Evolutionary conservation across 805 yeast species (phyloP).

Genomic region (Middelhovenomyces tepae): DNA sequence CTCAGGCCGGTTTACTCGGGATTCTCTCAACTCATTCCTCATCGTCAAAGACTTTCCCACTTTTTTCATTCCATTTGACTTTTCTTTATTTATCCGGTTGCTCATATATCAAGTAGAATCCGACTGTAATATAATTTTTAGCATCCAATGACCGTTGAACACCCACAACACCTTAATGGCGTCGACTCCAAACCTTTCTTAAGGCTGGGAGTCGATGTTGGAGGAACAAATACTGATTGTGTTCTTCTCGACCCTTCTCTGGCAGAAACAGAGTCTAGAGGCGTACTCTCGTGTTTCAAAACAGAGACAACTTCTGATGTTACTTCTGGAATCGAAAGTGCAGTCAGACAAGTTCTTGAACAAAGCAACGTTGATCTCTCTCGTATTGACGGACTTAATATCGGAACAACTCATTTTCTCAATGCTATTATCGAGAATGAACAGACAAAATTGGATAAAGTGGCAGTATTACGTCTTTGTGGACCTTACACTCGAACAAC

Average conservation of each 20-base stretch:
- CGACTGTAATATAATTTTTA: too few species aligned
- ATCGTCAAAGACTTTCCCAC: too few species aligned
- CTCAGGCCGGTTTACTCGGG: too few species aligned
- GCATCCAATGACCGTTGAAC: too few species aligned
- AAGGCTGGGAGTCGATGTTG: slow-evolving; percentile 48
- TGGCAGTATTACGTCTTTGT: slow-evolving; percentile 40
- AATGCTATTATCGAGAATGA: slow-evolving; percentile 43
- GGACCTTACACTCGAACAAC: slow-evolving; percentile 34
- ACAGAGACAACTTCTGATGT: slow-evolving; percentile 38
- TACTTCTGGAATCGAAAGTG: slow-evolving; percentile 34
- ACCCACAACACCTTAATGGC: too few species aligned
- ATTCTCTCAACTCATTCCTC: too few species aligned
- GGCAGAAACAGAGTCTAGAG: slow-evolving; percentile 19
- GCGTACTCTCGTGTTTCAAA: slow-evolving; percentile 36
- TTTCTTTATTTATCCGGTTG: too few species aligned
- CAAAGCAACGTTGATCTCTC: slow-evolving; percentile 29
- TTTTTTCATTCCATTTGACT: too few species aligned
- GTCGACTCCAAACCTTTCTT: too few species aligned
- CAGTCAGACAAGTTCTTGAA: slow-evolving; percentile 29
- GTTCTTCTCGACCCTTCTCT: slow-evolving; percentile 35
- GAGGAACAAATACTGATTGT: slow-evolving; percentile 44
- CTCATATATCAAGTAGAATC: too few species aligned
- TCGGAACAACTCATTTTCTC: slow-evolving; percentile 45
- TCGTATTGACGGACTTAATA: too few species aligned
- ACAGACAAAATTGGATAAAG: slow-evolving; percentile 32